Base-by-base conservation (phyloP, 805 yeast species). In the Ogataea siamensis region DNA sequence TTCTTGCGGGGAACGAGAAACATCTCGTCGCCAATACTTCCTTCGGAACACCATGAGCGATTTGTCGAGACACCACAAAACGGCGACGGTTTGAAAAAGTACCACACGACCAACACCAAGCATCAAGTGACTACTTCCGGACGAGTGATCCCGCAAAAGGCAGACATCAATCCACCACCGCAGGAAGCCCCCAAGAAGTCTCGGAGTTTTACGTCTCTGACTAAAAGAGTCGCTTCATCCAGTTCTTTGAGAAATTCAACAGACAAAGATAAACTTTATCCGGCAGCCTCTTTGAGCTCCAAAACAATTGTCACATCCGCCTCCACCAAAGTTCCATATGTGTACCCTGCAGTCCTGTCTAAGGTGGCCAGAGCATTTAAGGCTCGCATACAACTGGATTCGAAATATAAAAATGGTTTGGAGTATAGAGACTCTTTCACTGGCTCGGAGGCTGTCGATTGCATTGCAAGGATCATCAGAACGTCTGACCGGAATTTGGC, bases 401-500 rank as follows among this genome's bases (percentile, higher is more conserved):
- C 87, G 43, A 78, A 86, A 47, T 83, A 83, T 57, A 93, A 91
- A 57, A 91, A 89, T 64, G 96, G 96, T 12, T 72, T 89, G 50
- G 83, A 87, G 45, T 91, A 88, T 62, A 83, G 94, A 57, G 94
- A 89, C 56, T 82, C 97, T 0, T 93, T 93, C 55, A 83, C 96
- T 0, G 99, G 99, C 22, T 71, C 86, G 15, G 93, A 87, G 62
- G 96, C 98, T 1, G 95, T 93, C 20, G 96, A 88, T 59, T 74
- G 81, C n/a, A 79, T 93, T 43, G 82, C 95, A 40, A 71, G 82
- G 40, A 84, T 93, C 37, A 81, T 91, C 34, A 71, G 94, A 49
- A 91, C 96, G 1, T 83, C 87, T 7, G 99, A 93, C 60, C 71
- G 99, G 43, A 89, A 88, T 51, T 65, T 93, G 52, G 98, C 98